Base-by-base conservation (phyloP, 1,139 yeast species). In the Pichia kudriavzevii region DNA sequence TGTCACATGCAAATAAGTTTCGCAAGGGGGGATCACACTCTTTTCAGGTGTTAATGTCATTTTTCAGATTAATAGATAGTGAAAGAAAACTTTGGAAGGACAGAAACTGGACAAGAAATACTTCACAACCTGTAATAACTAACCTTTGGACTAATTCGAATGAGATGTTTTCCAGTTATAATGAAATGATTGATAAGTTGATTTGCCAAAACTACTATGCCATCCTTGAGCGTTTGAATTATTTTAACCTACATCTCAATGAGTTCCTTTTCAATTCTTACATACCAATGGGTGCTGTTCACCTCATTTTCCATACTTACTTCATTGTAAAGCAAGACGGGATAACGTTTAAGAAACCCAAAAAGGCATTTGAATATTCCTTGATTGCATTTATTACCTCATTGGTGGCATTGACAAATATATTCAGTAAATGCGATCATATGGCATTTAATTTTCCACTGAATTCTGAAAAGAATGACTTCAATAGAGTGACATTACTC, bases 171-270 rank as follows among this genome's bases (percentile, higher is more conserved):
- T n/a, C n/a, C n/a, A n/a, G n/a, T n/a, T n/a, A n/a, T n/a, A n/a
- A n/a, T n/a, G n/a, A n/a, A n/a, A n/a, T n/a, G 6, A 25, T 38
- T 12, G 34, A 40, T 8, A 13, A 15, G 10, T 5, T 29, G 8
- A 22, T 40, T 10, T 31, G 38, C 14, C 17, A 22, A 4, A 35
- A 47, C 31, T 50, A 45, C 28, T 34, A 39, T 11, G 50, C 53
- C 2, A 24, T 50, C 10, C 16, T 42, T 11, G 56, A 53, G 35
- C 32, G 54, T 22, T 17, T 52, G 5, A 34, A 28, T 2, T 47
- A 43, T 32, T 51, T 51, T 23, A 40, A 38, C 13, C 15, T 18
- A 3, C 13, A 47, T 16, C 34, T 53, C 16, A 52, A 46, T 30
- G 16, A 22, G 3, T 15, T 47, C 2, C 31, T 53, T 14, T 46